A percentile compares a stretch with the other conserved stretches of the same genome.
phyloP scores from a whole-genome alignment of 2,329 filamentous ascomycete genomes.

The Calonectria naviculata region DNA sequence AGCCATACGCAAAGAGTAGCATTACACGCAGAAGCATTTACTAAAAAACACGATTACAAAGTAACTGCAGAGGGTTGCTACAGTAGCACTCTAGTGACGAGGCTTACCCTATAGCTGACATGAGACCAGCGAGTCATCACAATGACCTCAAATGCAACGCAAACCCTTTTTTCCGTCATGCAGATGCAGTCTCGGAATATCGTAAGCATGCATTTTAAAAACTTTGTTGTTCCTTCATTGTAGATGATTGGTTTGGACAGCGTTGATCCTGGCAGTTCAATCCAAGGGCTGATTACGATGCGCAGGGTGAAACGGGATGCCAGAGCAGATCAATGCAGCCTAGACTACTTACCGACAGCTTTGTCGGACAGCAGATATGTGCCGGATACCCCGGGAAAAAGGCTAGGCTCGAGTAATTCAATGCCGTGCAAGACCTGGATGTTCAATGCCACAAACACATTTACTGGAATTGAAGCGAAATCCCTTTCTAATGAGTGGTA shows the following conservation, averaged over 20 bases:
- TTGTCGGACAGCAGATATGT: background rate
- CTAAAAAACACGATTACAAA: no score
- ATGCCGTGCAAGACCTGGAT: no score
- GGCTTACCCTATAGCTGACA: no score
- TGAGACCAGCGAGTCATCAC: background rate
- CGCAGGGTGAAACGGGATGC: background rate
- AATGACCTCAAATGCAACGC: background rate
- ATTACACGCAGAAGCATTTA: no score
- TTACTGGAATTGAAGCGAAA: no score
- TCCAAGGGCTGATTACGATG: background rate
- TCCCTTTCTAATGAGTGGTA: background rate
- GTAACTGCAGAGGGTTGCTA: no score
- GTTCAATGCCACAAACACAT: no score
- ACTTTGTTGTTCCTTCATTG: background rate
- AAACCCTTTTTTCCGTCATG: background rate
- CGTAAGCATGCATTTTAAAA: background rate
- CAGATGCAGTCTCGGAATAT: background rate
- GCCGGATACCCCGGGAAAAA: no score
- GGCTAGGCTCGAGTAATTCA: background rate
- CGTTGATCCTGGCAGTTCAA: background rate
- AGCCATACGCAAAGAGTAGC: no score
- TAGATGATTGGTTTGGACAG: background rate
- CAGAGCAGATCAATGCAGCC: background rate
- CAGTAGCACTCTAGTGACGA: no score
- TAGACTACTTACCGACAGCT: background rate